phyloP scores from a whole-genome alignment of 1,284 basidiomycete species.

The Trichosporon sp. region DNA sequence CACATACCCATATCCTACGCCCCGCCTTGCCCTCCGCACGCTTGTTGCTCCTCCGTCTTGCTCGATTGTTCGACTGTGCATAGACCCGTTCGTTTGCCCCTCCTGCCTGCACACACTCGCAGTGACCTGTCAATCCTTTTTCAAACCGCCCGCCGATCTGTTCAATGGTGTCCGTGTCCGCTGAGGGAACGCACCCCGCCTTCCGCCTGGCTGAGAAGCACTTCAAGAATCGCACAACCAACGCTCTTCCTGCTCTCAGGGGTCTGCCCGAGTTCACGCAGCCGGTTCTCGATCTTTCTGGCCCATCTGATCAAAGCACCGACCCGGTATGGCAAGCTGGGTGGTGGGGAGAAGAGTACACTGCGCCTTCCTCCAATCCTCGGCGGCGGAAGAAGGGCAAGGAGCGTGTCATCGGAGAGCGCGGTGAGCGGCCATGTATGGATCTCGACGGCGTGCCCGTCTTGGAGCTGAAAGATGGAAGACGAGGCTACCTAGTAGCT shows the following conservation, averaged over 20 bases:
- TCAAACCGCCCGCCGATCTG: neutral
- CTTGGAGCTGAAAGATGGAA: constrained; percentile 25
- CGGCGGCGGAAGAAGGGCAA: constrained; percentile 23
- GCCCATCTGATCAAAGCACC: constrained; percentile 25
- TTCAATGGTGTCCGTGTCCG: neutral
- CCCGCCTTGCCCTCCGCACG: neutral
- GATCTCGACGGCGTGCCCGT: constrained; percentile 13
- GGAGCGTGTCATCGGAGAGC: constrained; percentile 12
- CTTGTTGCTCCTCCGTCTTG: neutral
- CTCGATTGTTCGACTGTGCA: neutral
- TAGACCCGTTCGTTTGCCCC: neutral
- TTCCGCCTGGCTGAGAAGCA: constrained; percentile 46
- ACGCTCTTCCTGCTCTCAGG: constrained; percentile 29
- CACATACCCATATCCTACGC: neutral
- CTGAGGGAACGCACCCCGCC: constrained; percentile 24
- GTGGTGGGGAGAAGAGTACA: constrained; percentile 35
- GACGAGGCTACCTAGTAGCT: constrained; percentile 33
- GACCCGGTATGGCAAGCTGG: constrained; percentile 42
- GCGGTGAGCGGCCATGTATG: constrained; percentile 27
- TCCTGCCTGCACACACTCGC: neutral
- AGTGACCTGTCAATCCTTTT: neutral
- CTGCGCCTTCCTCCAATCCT: constrained; percentile 2
- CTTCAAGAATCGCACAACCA: constrained; percentile 41
- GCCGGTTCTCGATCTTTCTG: constrained; percentile 38
- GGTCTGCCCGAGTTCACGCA: constrained; percentile 6